Percentiles rank a stretch among this genome's conserved stretches.
Evolutionary conservation across 768 basidiomycete species (phyloP).

Genomic region (Hemileccinum rubropunctum): DNA sequence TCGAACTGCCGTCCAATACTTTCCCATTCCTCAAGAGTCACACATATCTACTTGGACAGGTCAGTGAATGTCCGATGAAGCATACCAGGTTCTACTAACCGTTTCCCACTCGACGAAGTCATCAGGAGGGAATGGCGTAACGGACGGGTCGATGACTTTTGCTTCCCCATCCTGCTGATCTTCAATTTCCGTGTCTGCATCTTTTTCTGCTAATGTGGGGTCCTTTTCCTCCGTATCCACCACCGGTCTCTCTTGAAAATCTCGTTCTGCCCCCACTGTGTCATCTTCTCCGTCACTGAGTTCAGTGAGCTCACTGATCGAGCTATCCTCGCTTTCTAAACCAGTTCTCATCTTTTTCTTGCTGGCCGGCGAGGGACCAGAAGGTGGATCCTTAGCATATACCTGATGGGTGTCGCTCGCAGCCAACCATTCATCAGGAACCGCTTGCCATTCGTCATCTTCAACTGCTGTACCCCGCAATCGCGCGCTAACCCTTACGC

Average conservation of each 20-base stretch:
- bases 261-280: constrained; percentile 18
- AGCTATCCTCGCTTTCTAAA: constrained; percentile 58
- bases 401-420: constrained; percentile 17
- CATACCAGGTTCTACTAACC: constrained; percentile 42
- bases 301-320: constrained; percentile 75
- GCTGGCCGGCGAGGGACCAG: constrained; percentile 5
- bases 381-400: constrained; percentile 10
- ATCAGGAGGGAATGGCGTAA: constrained; percentile 33
- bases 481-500: constrained; percentile 66
- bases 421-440: constrained; percentile 70
- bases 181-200: constrained; percentile 1
- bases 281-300: constrained; percentile 49
- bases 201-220: not conserved
- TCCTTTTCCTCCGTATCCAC: constrained; percentile 3
- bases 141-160: not conserved
- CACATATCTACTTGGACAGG: constrained; percentile 61
- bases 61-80: not conserved
- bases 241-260: not conserved
- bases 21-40: constrained; percentile 84
- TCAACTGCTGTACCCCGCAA: constrained; percentile 51
- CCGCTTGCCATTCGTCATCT: constrained; percentile 73
- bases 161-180: constrained; percentile 2
- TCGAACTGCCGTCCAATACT: constrained; percentile 71
- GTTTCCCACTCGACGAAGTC: constrained; percentile 91
- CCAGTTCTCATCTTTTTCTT: constrained; percentile 43